Base-by-base conservation (phyloP, 2,329 filamentous ascomycete species). In the Triangularia setosa region DNA sequence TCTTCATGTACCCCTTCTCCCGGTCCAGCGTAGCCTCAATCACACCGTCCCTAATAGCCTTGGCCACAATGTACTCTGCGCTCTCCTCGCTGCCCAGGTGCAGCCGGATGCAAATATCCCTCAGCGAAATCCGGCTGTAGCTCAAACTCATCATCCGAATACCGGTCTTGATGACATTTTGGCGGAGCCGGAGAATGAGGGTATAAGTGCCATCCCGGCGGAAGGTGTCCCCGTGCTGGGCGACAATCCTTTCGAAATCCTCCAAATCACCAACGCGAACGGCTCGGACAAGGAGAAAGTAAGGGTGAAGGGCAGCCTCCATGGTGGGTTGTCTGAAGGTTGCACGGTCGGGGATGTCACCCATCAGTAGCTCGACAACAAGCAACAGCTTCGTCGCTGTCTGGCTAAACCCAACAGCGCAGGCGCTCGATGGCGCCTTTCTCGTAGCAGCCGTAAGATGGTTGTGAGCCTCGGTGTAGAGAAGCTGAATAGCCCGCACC, bases 91-190 rank as follows among this genome's bases (percentile, higher is more conserved):
- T 96, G 69, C 95, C 92, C 9, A 99, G 83, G 60, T 96, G 93
- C 59, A 99, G 84, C 57, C 95, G 91, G 65, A 98, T 93, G 80
- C 95, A 99, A 71, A 99, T 99, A 75, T 99, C 95, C 64, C 95
- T 90, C 63, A 99, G 85, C 1, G 94, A 97, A 74, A 99, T 99
- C 68, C 94, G 91, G 65, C 94, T 97, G 82, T 99, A 99, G 21
- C 93, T 97, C 69, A 99, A 83, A 48, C 94, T 98, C 87, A 99
- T 96, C 93, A 98, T 97, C 71, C 95, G 92, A 69, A 99, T 97
- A 70, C 95, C 95, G 3, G 95, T 99, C 84, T 97, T 97, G 87
- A 99, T 98, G 74, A 99, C 95, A 75, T 99, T 99, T 79, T 99
- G 95, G 72, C 95, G 89, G 67, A 99, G 84, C 68, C 95, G 93